These are phyloP conservation scores for Exophiala oligosperma DNA, from an alignment of 2,329 filamentous ascomycete species.

Conservation along the genomic window DNA sequence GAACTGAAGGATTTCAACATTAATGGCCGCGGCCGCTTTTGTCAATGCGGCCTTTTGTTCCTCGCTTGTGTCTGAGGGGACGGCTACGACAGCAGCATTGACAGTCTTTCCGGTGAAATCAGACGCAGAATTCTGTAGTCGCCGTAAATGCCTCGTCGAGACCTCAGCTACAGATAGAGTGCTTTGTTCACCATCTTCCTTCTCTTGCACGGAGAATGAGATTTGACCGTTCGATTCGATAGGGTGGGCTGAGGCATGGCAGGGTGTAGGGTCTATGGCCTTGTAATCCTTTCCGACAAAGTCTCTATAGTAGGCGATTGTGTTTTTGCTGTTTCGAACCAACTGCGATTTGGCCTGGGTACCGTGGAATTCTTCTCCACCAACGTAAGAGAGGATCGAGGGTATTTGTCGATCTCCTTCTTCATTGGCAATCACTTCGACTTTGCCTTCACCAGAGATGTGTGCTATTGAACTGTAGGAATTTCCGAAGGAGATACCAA, in stretches of 20 bases:
- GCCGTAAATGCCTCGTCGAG: slow-evolving; percentile 78
- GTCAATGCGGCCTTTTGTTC: slow-evolving; percentile 80
- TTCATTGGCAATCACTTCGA: slow-evolving; percentile 98
- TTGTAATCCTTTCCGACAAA: slow-evolving; percentile 94
- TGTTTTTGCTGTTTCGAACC: slow-evolving; percentile 89
- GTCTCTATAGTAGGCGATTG: slow-evolving; percentile 92
- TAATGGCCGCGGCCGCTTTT: slow-evolving; percentile 75
- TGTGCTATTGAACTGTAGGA: slow-evolving; percentile 96
- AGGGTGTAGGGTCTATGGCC: slow-evolving; percentile 92
- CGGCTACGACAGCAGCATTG: slow-evolving; percentile 89
- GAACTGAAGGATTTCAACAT: slow-evolving; percentile 86
- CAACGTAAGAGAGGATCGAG: slow-evolving; percentile 88
- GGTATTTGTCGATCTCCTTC: slow-evolving; percentile 99
- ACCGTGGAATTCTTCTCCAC: slow-evolving; percentile 95
- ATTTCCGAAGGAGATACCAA: slow-evolving; percentile 97
- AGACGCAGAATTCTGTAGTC: slow-evolving; percentile 77
- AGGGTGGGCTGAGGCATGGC: slow-evolving; percentile 90
- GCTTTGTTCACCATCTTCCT: slow-evolving; percentile 63
- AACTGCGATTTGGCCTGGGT: slow-evolving; percentile 93
- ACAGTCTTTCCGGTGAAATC: slow-evolving; percentile 93
- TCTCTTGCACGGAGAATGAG: slow-evolving; percentile 81
- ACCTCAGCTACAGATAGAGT: slow-evolving; percentile 77
- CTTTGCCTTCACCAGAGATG: slow-evolving; percentile 83
- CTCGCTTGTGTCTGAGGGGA: slow-evolving; percentile 90
- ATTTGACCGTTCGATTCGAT: slow-evolving; percentile 70